phyloP scores from a whole-genome alignment of 179 eudicot species.

The Silene coronaria region DNA sequence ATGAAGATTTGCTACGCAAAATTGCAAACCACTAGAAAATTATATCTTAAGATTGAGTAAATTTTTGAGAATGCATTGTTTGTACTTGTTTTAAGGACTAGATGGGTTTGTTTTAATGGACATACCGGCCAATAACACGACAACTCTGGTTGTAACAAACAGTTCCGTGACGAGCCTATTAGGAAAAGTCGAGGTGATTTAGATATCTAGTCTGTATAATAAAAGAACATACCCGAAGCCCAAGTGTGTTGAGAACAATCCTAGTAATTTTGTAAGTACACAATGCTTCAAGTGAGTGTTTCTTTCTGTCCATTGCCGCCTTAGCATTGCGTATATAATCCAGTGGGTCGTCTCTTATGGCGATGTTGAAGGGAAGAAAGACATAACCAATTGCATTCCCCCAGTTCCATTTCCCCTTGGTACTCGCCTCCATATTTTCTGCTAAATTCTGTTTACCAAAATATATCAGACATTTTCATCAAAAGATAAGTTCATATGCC shows the following conservation, averaged over 20 bases:
- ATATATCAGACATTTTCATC: neutral
- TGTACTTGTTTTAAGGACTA: no score
- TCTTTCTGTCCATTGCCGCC: slow-evolving; percentile 47
- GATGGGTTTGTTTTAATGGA: no score
- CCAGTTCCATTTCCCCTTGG: slow-evolving; percentile 41
- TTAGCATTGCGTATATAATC: slow-evolving; percentile 55
- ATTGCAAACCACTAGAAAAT: no score
- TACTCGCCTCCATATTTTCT: slow-evolving; percentile 49
- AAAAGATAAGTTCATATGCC: neutral
- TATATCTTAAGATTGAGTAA: no score
- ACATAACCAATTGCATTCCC: slow-evolving; percentile 58
- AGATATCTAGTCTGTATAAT: no score
- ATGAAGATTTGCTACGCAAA: no score
- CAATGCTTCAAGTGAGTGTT: slow-evolving; percentile 53
- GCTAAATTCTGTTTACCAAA: slow-evolving; percentile 40
- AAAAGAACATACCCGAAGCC: slow-evolving; percentile 27
- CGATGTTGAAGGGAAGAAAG: slow-evolving; percentile 48
- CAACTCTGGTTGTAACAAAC: no score
- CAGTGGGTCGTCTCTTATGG: slow-evolving; percentile 50
- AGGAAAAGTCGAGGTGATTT: no score
- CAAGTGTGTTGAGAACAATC: slow-evolving; percentile 26
- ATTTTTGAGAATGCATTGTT: no score
- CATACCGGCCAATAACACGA: no score
- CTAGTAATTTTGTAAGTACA: slow-evolving; percentile 30
- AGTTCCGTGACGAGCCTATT: no score